These are phyloP conservation scores for Mycosphaerella sp. DNA, from an alignment of 2,329 filamentous ascomycete genomes.

Conservation along the genomic window DNA sequence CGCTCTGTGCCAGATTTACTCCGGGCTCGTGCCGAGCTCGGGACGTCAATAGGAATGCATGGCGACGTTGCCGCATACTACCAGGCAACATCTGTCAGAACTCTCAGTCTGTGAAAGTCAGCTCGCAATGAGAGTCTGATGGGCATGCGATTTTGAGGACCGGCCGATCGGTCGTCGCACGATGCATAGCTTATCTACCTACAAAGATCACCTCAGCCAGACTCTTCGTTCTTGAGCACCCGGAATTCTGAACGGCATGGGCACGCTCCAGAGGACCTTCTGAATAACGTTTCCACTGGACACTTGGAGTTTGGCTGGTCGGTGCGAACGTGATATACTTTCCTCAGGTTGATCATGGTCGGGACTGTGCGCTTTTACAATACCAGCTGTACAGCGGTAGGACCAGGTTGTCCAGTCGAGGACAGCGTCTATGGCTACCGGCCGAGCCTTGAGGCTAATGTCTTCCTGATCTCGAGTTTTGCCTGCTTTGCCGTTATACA, in stretches of 20 bases:
- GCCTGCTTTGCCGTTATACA: conserved; percentile 1
- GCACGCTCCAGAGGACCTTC: neutral
- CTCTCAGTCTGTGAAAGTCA: neutral
- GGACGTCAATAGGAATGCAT: neutral
- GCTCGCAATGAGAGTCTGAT: neutral
- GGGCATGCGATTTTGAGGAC: neutral
- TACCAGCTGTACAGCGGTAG: conserved; percentile 1
- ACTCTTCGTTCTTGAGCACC: neutral
- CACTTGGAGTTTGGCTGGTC: neutral
- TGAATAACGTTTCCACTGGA: neutral
- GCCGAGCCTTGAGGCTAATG: conserved; percentile 2
- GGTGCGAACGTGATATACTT: neutral
- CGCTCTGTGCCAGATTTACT: conserved; percentile 4
- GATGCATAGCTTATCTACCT: neutral
- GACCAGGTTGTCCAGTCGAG: conserved; percentile 4
- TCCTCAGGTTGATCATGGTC: neutral
- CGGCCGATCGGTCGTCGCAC: neutral
- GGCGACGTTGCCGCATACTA: neutral
- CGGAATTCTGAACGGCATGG: neutral
- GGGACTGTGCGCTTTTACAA: conserved; percentile 3
- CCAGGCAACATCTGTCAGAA: neutral
- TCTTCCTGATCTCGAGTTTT: neutral
- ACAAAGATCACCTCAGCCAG: neutral
- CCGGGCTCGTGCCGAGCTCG: conserved; percentile 1
- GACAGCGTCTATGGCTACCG: conserved; percentile 4